phyloP scores from a whole-genome alignment of 495 filamentous ascomycete genomes.

The Podospora comata region DNA sequence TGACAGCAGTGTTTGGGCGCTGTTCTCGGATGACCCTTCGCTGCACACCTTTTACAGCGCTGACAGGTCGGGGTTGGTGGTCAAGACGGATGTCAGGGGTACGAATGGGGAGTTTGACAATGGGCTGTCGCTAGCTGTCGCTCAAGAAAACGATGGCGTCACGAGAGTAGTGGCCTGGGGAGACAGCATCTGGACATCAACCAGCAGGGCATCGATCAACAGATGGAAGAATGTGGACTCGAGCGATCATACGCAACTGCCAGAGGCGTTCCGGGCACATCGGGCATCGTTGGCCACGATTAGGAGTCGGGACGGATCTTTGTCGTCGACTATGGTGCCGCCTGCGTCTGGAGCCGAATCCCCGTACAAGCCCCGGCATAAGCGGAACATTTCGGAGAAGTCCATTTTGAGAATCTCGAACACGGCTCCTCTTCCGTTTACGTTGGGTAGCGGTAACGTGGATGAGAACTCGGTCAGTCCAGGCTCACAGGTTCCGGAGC shows the following conservation, averaged over 20 bases:
- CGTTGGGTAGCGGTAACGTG: constrained; percentile 30
- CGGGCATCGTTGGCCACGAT: constrained; percentile 50
- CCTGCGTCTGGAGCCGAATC: constrained; percentile 37
- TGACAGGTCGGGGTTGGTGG: constrained; percentile 85
- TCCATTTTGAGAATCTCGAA: constrained; percentile 78
- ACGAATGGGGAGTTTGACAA: constrained; percentile 76
- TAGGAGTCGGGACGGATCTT: constrained; percentile 23
- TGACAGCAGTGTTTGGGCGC: constrained; percentile 94
- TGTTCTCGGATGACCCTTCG: constrained; percentile 82
- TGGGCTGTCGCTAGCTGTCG: constrained; percentile 79
- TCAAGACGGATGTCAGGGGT: constrained; percentile 84
- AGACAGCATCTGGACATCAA: constrained; percentile 90
- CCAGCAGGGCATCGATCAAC: constrained; percentile 90
- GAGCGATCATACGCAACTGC: constrained; percentile 50
- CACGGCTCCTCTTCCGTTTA: constrained; percentile 68
- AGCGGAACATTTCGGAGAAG: constrained; percentile 33
- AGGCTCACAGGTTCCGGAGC: constrained; percentile 59
- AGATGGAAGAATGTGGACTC: constrained; percentile 89
- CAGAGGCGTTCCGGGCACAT: constrained; percentile 53
- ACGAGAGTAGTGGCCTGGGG: constrained; percentile 77
- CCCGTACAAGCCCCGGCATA: constrained; percentile 60
- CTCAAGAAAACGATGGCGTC: constrained; percentile 87
- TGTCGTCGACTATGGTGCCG: constrained; percentile 18
- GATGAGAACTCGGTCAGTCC: constrained; percentile 45
- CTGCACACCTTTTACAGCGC: constrained; percentile 90